Conservation (phyloP, 352 stramenopile genomes). For the Phytophthora pini region DNA sequence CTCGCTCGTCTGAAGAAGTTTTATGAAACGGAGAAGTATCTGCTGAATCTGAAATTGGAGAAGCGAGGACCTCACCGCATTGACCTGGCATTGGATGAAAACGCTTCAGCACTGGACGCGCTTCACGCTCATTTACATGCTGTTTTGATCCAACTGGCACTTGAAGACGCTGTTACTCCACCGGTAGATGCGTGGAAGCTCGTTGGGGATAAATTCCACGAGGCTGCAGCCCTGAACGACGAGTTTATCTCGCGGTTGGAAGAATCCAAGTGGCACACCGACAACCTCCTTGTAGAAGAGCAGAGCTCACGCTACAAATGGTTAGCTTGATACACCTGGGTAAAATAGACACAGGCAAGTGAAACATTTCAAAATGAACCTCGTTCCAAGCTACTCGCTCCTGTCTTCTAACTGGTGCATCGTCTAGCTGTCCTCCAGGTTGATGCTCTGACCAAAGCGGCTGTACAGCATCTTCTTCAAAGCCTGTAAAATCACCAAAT, state of each 20-base stretch:
- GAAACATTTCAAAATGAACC: constrained; percentile 13
- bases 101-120: constrained; percentile 46
- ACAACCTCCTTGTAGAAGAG: constrained; percentile 74
- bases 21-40: constrained; percentile 57
- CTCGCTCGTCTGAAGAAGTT: constrained; percentile 52
- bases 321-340: constrained; percentile 25
- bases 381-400: constrained; percentile 15
- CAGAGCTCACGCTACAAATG: constrained; percentile 67
- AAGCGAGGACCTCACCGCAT: constrained; percentile 33
- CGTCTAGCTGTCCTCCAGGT: constrained; percentile 93
- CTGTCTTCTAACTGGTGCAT: constrained; percentile 1
- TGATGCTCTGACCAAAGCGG: constrained; percentile 97
- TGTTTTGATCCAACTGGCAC: constrained; percentile 51
- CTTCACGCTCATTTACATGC: constrained; percentile 63
- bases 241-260: constrained; percentile 49
- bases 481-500: constrained; percentile 28
- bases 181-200: constrained; percentile 28
- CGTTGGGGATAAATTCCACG: constrained; percentile 37
- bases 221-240: constrained; percentile 35
- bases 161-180: constrained; percentile 32
- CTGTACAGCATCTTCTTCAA: constrained; percentile 97
- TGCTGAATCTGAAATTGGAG: constrained; percentile 54
- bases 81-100: constrained; percentile 59
- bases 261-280: constrained; percentile 58
- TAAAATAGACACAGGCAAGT: constrained; percentile 11